Percentiles rank a stretch among this genome's conserved stretches.
These are phyloP conservation scores for Starmera dryadoides DNA, from an alignment of 805 yeast genomes.

Conservation along the genomic window DNA sequence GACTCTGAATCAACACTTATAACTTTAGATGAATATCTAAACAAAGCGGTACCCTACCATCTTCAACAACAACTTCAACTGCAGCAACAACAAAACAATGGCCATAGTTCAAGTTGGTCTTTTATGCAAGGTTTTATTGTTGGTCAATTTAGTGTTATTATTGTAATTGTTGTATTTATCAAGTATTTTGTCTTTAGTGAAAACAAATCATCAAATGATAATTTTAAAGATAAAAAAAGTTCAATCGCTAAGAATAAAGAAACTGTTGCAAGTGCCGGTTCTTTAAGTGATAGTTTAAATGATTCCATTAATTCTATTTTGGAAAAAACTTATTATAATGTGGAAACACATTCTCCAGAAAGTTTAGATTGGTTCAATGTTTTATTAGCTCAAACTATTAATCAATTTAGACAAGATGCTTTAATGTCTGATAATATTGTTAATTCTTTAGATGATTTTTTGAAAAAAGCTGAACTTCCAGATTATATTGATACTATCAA, in stretches of 20 bases:
- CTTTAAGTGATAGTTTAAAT: constrained; percentile 9
- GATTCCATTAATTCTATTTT: constrained; percentile 42
- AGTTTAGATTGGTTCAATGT: constrained; percentile 97
- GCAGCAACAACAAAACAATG: constrained; percentile 10
- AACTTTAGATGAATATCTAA: constrained; percentile 30
- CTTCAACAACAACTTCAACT: constrained; percentile 24
- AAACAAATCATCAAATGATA: constrained; percentile 25
- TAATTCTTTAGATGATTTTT: constrained; percentile 63
- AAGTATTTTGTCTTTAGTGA: constrained; percentile 76
- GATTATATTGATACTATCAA: constrained; percentile 72
- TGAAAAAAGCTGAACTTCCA: constrained; percentile 57
- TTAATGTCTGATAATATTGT: constrained; percentile 76
- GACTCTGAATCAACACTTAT: constrained; percentile 20
- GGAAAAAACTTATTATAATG: constrained; percentile 90
- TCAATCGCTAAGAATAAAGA: constrained; percentile 18
- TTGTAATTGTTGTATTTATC: constrained; percentile 55
- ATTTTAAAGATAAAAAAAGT: constrained; percentile 18
- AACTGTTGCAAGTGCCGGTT: constrained; percentile 1
- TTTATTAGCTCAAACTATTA: constrained; percentile 81
- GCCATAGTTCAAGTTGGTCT: constrained; percentile 44
- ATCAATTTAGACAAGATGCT: constrained; percentile 88
- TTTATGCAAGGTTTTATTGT: constrained; percentile 69
- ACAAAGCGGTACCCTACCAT: constrained; percentile 27
- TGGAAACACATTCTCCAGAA: constrained; percentile 79
- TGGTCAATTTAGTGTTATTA: constrained; percentile 68